Evolutionary conservation across 805 yeast species (phyloP), one percentile per base, ranked within the genome.

Genomic region (Ogataea ganodermae): DNA sequence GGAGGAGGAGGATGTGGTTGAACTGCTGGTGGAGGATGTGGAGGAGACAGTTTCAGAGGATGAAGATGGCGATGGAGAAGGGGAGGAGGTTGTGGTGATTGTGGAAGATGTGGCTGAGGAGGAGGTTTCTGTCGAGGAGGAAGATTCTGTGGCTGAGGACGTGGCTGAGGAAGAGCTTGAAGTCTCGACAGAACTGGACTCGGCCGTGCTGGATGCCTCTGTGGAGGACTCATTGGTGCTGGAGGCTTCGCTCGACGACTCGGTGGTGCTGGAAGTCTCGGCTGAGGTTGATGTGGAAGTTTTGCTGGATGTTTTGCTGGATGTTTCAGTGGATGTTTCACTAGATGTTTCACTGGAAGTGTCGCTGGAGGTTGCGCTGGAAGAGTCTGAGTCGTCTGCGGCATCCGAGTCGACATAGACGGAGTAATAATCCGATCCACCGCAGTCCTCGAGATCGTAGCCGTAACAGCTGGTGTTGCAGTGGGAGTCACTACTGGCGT

Each of bases 381-480:
- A 41, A 5, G 56, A 35, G 38, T 20, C 20, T 18, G 38, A 35
- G 17, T 44, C 55, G 23, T 21, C 48, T 18, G 43, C 49, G 12
- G 41, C 49, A 1, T 46, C 47, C 23, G 41, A 48, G 35, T 68
- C 74, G 13, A 69, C 63, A 49, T 71, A 80, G 9, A 83, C 80
- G 35, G 76, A 67, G 55, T 74, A 75, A 51, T 74, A 78, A 45
- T 70, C 74, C 27, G 59, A 56, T 17, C 74, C 67, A 54, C 90
- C 90, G 66, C 96, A 89, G n/a, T 56, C 70, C 46, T 84, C 84
- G 6, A 56, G 44, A 4, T 80, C 78, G 66, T 78, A 89, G 6
- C 90, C 95, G 14, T 65, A 57, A 64, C 96, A 89, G 5, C 62
- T 42, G 1, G 55, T 50, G 38, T 61, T 52, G 66, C 91, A 85